phyloP scores from a whole-genome alignment of 108 stramenopile species.

The Nitzschia putrida region DNA sequence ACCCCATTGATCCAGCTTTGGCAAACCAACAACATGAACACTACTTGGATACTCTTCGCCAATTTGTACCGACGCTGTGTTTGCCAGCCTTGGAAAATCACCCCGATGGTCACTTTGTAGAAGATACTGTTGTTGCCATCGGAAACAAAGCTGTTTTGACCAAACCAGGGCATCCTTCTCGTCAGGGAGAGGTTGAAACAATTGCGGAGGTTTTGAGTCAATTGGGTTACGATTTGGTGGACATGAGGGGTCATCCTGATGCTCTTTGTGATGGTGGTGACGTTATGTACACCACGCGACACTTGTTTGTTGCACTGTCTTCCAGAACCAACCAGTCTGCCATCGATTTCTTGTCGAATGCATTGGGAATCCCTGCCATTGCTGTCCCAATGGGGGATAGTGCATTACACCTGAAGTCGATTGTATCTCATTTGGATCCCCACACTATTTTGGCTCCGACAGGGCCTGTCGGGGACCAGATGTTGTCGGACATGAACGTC shows the following conservation, averaged over 20 bases:
- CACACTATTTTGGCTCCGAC: conserved; percentile 55
- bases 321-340: conserved; percentile 60
- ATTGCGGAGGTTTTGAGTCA: conserved; percentile 35
- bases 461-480: conserved; percentile 35
- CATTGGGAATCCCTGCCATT: conserved; percentile 39
- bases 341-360: conserved; percentile 37
- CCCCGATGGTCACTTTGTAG: conserved; percentile 77
- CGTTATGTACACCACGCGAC: conserved; percentile 61
- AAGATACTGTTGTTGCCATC: conserved; percentile 67
- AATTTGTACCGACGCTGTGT: conserved; percentile 43
- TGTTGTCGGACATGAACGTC: conserved; percentile 44
- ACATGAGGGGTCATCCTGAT: conserved; percentile 44
- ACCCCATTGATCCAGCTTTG: conserved; percentile 10
- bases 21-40: conserved; percentile 47
- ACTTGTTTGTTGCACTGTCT: conserved; percentile 69
- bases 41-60: conserved; percentile 45
- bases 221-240: conserved; percentile 46
- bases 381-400: conserved; percentile 34
- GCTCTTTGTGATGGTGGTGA: conserved; percentile 70
- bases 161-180: conserved; percentile 47
- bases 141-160: conserved; percentile 54
- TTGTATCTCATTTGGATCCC: conserved; percentile 64
- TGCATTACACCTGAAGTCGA: conserved; percentile 72
- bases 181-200: conserved; percentile 63
- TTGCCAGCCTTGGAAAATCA: conserved; percentile 50